Evolutionary conservation across 2,329 filamentous ascomycete genomes (phyloP), one percentile per base, ranked within the genome.

Genomic region (Fusarium incarnatum): DNA sequence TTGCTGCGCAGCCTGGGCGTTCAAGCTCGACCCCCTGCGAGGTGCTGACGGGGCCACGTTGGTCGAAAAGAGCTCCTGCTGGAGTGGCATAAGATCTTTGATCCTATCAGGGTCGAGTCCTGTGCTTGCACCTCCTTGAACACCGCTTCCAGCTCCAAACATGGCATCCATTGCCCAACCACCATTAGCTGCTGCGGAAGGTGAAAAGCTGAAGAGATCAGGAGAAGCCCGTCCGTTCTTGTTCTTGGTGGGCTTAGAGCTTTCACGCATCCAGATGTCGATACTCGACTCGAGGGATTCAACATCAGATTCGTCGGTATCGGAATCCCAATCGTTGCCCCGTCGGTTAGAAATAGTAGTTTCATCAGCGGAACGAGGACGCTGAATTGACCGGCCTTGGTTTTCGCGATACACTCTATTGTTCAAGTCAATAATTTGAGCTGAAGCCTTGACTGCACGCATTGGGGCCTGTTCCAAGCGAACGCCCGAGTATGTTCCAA

Each of bases 181-280:
- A 18, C 76, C 75, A 34, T 71, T 77, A n/a, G 70, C 60, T 1
- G 79, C 74, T 1, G 79, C 74, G 9, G 74, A 78, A 1, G 77
- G 77, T 0, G 86, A 86, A 60, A 89, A 87, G 20, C 83, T 80
- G 62, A 88, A 88, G 3, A 88, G 78, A 60, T 88, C 87, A 0
- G 86, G 86, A 6, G 86, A 87, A 1, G 70, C 69, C 27, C 78
- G 75, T 10, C 74, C 73, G 1, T 71, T 37, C 34, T 37, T 74
- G 1, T 77, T 75, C 2, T 56, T 60, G 6, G 65, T 64, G 1
- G 84, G 81, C 48, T 84, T 84, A 32, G 82, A 77, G 56, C 85
- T 86, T 74, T 87, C 86, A 9, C 82, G 83, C 78, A 89, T 82
- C 87, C 87, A 89, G 25, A 87, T 86, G 56, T 89, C 87, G 8